Conservation (phyloP, 2,329 filamentous ascomycete species). For the Xylaria digitata region DNA sequence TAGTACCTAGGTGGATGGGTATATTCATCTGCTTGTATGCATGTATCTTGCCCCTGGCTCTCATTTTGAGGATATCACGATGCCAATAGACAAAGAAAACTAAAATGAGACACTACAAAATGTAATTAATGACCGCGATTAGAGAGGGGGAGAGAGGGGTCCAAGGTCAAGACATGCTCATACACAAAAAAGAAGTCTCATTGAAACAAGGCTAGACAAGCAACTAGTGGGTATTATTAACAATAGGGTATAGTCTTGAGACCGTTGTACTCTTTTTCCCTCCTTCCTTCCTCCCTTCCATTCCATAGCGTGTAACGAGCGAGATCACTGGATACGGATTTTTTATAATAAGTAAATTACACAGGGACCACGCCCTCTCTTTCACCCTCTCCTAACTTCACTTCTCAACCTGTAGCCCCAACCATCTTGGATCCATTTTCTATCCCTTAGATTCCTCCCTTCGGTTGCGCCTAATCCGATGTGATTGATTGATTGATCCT, state of each 20-base stretch:
- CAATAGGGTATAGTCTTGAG: conserved; percentile 6
- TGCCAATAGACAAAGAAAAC: no score
- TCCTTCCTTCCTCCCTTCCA: not conserved
- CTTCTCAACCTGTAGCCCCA: not conserved
- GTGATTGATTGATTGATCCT: not conserved
- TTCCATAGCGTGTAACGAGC: not conserved
- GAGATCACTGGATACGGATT: not conserved
- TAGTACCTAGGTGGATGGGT: no score
- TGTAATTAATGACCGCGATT: no score
- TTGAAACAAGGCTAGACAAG: not conserved
- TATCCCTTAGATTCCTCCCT: not conserved
- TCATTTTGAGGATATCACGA: no score
- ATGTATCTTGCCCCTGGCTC: no score
- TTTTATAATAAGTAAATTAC: conserved; percentile 4
- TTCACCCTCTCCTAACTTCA: not conserved
- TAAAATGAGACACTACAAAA: no score
- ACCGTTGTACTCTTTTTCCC: conserved; percentile 12
- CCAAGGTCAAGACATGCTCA: no score
- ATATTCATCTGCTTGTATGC: no score
- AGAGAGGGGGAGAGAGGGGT: no score
- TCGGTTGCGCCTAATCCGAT: conserved; percentile 20
- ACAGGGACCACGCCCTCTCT: not conserved
- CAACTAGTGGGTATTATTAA: conserved; percentile 16
- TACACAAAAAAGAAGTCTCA: not conserved
- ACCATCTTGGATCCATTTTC: not conserved